Percentiles rank a stretch among this genome's conserved stretches.
phyloP scores from a whole-genome alignment of 1,139 yeast genomes.

The Geotrichum candidum region DNA sequence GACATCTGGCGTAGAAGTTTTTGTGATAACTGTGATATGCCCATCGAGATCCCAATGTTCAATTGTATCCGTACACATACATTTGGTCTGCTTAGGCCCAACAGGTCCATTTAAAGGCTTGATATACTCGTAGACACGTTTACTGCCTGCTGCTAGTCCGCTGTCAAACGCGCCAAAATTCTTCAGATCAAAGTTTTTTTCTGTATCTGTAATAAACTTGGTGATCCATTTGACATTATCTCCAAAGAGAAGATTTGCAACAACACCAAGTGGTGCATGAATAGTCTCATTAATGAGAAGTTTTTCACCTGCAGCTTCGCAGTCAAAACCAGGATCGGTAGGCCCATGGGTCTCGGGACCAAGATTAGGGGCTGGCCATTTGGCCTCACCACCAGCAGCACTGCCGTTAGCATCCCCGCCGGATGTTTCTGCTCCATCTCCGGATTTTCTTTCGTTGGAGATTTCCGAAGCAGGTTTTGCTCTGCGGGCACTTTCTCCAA shows the following conservation, averaged over 20 bases:
- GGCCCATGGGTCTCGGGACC: constrained; percentile 58
- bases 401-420: constrained; percentile 6
- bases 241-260: constrained; percentile 67
- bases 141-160: constrained; percentile 33
- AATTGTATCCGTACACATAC: constrained; percentile 67
- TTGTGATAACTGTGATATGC: constrained; percentile 54
- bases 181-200: constrained; percentile 65
- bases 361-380: constrained; percentile 35
- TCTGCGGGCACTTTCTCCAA: constrained; percentile 21
- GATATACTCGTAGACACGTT: constrained; percentile 61
- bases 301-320: constrained; percentile 53
- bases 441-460: constrained; percentile 12
- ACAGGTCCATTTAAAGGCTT: constrained; percentile 80
- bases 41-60: constrained; percentile 57
- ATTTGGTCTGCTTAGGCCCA: constrained; percentile 92
- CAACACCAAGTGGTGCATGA: constrained; percentile 76
- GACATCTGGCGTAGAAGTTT: constrained; percentile 84
- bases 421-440: constrained; percentile 19
- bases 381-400: neutral
- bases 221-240: constrained; percentile 55
- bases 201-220: constrained; percentile 51
- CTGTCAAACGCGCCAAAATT: constrained; percentile 49
- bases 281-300: constrained; percentile 56
- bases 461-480: constrained; percentile 5
- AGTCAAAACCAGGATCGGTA: constrained; percentile 46